Base-by-base conservation (phyloP, 1,284 basidiomycete genomes). In the Exobasidium cylindrosporum region DNA sequence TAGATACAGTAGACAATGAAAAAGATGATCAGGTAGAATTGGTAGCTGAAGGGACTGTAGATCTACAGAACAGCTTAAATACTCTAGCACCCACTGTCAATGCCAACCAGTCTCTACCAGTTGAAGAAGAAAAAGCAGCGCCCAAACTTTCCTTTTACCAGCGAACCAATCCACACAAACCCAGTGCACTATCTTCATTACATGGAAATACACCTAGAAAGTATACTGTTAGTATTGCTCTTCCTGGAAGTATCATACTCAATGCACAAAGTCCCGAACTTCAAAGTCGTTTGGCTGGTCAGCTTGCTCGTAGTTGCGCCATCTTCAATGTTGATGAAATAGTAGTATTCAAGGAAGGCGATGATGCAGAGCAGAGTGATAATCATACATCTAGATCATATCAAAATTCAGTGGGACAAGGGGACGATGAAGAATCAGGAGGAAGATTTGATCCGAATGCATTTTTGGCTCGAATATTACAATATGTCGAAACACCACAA, bases 401-500 rank as follows among this genome's bases (percentile, higher is more conserved):
- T 31, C 1, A 57, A 63, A 26, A 54, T 46, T 26, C 62, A 62
- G 6, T 45, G 47, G 3, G 44, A 40, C 3, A 40, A 17, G 10
- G 10, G 35, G 49, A 58, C 4, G 57, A 52, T 4, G 50, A 58
- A 7, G 32, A 58, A 26, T 56, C 31, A 6, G 53, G n/a, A n/a
- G 24, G 30, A 30, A 29, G 24, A 60, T 75, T 73, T 50, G 73
- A 77, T 46, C 70, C 76, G 17, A 62, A 73, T 29, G 63, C 68
- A 28, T 77, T 77, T 54, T 58, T 79, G 10, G 72, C 74, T 0
- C 57, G 74, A 7, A 69, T 80, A 26, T 60, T 80, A 60, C 73
- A 79, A 60, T 80, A 80, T 63, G 65, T 80, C 35, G 79, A 80
- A 54, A 79, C 75, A 24, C 79, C 79, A n/a, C 79, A 80, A 72